A percentile compares a stretch with the other conserved stretches of the same genome.
Evolutionary conservation across 257 asterid species (phyloP).

Genomic region (Vinca minor): DNA sequence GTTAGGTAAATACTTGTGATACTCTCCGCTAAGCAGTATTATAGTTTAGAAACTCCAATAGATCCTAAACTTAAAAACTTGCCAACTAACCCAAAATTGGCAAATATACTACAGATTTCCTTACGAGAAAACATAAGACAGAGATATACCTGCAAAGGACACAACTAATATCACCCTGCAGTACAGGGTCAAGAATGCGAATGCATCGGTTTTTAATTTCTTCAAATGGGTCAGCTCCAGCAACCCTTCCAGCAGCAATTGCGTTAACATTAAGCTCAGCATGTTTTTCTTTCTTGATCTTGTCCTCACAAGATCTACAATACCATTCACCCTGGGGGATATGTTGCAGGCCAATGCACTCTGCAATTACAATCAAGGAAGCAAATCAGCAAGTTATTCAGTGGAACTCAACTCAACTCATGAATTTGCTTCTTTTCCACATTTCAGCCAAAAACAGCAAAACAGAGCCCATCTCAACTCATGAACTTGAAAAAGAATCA

Average conservation of each 20-base stretch:
- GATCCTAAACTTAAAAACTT: no score
- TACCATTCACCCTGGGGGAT: constrained; percentile 69
- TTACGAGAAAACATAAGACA: constrained; percentile 11
- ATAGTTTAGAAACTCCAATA: background rate
- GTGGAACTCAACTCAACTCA: background rate
- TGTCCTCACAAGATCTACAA: constrained; percentile 57
- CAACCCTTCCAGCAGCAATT: constrained; percentile 83
- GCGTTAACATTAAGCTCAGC: constrained; percentile 62
- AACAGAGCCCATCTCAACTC: background rate
- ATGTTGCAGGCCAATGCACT: constrained; percentile 43
- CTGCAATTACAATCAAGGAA: constrained; percentile 30
- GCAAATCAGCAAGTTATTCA: background rate
- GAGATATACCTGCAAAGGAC: constrained; percentile 69
- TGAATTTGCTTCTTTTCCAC: background rate
- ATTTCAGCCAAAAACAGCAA: background rate
- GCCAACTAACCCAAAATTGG: background rate
- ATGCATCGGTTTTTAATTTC: constrained; percentile 68
- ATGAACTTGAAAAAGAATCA: background rate
- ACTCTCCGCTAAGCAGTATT: background rate
- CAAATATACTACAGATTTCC: constrained; percentile 10
- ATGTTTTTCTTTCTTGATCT: constrained; percentile 48
- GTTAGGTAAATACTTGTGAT: background rate
- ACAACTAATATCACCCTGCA: constrained; percentile 63
- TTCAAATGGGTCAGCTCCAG: constrained; percentile 67
- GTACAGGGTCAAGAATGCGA: constrained; percentile 52